Base-by-base conservation (phyloP, 2,329 filamentous ascomycete genomes). In the Claviceps cyperi region DNA sequence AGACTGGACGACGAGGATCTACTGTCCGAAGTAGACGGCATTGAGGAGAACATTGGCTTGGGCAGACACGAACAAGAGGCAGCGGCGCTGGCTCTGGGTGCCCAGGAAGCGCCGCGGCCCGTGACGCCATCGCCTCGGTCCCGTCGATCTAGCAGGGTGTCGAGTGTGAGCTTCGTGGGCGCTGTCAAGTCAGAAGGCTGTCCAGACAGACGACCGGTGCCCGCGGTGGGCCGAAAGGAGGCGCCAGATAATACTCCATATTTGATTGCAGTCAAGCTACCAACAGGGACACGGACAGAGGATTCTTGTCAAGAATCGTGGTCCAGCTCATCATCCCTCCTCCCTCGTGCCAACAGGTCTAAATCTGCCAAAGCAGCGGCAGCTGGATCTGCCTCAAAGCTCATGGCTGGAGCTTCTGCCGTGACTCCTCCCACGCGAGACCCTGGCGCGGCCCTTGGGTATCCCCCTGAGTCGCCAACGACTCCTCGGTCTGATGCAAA, bases 41-140 rank as follows among this genome's bases (percentile, higher is more conserved):
- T 79, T 15, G 79, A 83, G 55, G 81, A 83, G 57, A 80, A 76
- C 13, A 81, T 83, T 47, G 75, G 77, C 38, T 72, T 83, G 19
- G 62, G 66, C 1, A 66, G 77, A 41, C 81, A 84, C 60, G 66
- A 68, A 35, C 59, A 56, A 28, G 41, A 28, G 22, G 41, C 41
- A 24, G 41, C 15, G 41, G 41, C 41, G 15, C 41, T 28, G 9
- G 58, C 56, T 19, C 48, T 55, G 5, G 51, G 49, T 37, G 56
- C 56, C n/a, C 56, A 37, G 17, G 46, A 56, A 48, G 52, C 43
- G 3, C 58, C 55, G 15, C 56, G 55, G 7, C 44, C 54, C 8
- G 51, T 55, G 44, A 56, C 57, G 19, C 59, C 62, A 3, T 59
- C 56, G 39, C 50, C 60, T 6, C 58, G 55, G 40, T 76, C 75